Conservation (phyloP, 2,329 filamentous ascomycete species). For the Calonectria henricotiae region DNA sequence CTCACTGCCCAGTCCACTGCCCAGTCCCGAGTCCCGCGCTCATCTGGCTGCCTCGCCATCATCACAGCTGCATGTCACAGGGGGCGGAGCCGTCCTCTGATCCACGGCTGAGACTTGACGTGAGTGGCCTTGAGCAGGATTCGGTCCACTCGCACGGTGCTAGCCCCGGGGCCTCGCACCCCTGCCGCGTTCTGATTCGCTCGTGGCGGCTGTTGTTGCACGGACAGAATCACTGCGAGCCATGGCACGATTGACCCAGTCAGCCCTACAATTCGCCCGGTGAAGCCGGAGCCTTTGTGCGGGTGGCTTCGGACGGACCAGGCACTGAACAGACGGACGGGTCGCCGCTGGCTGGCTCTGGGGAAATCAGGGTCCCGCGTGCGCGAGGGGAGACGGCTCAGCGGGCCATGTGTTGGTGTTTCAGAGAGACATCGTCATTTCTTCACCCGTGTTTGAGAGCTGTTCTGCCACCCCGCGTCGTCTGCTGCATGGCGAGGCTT, state of each 20-base stretch:
- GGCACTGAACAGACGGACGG: slow-evolving; percentile 15
- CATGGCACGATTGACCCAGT: slow-evolving; percentile 42
- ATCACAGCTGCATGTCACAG: slow-evolving; percentile 40
- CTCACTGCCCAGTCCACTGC: background rate
- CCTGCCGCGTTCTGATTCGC: slow-evolving; percentile 49
- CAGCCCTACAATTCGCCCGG: slow-evolving; percentile 49
- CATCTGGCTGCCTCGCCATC: slow-evolving; percentile 14
- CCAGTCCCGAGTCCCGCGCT: background rate
- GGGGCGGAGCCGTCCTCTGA: slow-evolving; percentile 38
- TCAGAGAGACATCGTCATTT: background rate
- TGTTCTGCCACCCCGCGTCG: background rate
- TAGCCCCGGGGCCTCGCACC: slow-evolving; percentile 39
- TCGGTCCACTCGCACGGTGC: slow-evolving; percentile 41
- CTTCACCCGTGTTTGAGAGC: background rate
- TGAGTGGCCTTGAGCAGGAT: slow-evolving; percentile 34
- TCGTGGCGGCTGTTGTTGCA: slow-evolving; percentile 55
- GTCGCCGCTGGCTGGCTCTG: slow-evolving; percentile 12
- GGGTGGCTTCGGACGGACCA: slow-evolving; percentile 11
- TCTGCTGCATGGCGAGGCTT: background rate
- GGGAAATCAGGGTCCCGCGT: slow-evolving; percentile 3
- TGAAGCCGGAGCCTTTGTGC: slow-evolving; percentile 4
- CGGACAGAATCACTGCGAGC: slow-evolving; percentile 52
- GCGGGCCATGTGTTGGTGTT: background rate
- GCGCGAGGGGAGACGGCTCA: background rate
- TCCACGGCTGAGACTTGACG: slow-evolving; percentile 23